These are phyloP conservation scores for Aspergillus sp. DNA, from an alignment of 2,329 filamentous ascomycete species.

Conservation along the genomic window DNA sequence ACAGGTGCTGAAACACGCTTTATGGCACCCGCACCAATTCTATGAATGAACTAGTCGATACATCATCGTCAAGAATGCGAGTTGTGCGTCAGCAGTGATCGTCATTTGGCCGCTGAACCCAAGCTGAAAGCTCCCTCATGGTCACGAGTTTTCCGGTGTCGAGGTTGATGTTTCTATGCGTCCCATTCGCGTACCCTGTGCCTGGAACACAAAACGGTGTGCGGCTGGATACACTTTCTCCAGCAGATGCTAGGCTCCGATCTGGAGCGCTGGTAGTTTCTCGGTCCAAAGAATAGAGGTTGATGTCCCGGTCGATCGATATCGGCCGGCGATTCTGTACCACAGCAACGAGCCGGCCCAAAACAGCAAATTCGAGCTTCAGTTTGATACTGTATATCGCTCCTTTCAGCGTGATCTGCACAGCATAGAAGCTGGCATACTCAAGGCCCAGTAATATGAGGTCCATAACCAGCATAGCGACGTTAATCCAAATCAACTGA, in stretches of 20 bases:
- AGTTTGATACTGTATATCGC: constrained; percentile 44
- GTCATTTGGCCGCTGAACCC: constrained; percentile 17
- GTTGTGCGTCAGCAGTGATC: neutral
- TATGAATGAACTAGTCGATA: neutral
- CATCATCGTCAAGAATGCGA: neutral
- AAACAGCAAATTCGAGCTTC: constrained; percentile 59
- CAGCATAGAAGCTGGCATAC: constrained; percentile 43
- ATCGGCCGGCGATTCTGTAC: constrained; percentile 31
- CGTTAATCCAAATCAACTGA: constrained; percentile 50
- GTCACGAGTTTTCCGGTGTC: constrained; percentile 25
- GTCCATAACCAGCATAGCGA: constrained; percentile 51
- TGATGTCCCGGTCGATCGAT: constrained; percentile 5
- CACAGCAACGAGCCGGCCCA: constrained; percentile 50
- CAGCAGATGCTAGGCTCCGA: constrained; percentile 25
- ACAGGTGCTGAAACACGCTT: neutral
- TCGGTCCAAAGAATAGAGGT: neutral
- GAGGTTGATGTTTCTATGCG: constrained; percentile 12
- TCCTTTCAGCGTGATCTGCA: constrained; percentile 46
- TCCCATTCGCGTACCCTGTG: neutral
- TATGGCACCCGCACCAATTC: neutral
- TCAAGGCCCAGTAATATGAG: constrained; percentile 43
- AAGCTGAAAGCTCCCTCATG: constrained; percentile 26
- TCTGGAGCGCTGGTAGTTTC: constrained; percentile 9
- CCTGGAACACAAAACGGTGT: neutral
- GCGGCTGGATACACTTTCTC: neutral